These are phyloP conservation scores for Fraxinus sp. DNA, from an alignment of 305 asterid genomes.

Conservation along the genomic window DNA sequence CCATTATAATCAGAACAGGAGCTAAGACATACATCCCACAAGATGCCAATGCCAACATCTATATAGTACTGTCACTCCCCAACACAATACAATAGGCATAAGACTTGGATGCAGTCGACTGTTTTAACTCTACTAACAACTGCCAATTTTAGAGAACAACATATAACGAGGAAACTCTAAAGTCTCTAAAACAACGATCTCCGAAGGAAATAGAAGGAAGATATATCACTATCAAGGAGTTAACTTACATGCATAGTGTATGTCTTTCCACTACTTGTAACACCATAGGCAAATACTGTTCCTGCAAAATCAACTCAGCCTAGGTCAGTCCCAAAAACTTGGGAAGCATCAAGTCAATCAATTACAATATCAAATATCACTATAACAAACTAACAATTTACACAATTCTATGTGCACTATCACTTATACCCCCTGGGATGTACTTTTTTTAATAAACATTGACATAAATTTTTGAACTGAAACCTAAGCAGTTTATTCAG, in stretches of 20 bases:
- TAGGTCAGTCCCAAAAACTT: slow-evolving; percentile 20
- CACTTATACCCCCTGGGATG: slow-evolving; percentile 15
- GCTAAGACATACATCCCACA: background rate
- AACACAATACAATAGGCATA: background rate
- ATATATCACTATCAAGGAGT: slow-evolving; percentile 19
- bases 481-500: background rate
- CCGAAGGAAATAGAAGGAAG: slow-evolving; percentile 7
- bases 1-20: background rate
- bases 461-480: background rate
- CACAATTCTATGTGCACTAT: background rate
- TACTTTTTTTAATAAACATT: background rate
- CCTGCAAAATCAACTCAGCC: slow-evolving; percentile 53
- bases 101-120: background rate
- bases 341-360: background rate
- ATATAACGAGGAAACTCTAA: slow-evolving; percentile 7
- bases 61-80: background rate
- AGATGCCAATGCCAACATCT: background rate
- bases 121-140: slow-evolving; percentile 10
- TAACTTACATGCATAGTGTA: slow-evolving; percentile 98
- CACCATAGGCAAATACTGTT: slow-evolving; percentile 99
- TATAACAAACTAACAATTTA: too few relatives aligned
- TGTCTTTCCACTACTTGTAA: slow-evolving; percentile 99
- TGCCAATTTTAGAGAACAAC: slow-evolving; percentile 7
- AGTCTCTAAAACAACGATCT: slow-evolving; percentile 13
- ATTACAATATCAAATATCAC: background rate